Evolutionary conservation across 345 rosid species (phyloP).

Genomic region (Hibiscus tridactylites): DNA sequence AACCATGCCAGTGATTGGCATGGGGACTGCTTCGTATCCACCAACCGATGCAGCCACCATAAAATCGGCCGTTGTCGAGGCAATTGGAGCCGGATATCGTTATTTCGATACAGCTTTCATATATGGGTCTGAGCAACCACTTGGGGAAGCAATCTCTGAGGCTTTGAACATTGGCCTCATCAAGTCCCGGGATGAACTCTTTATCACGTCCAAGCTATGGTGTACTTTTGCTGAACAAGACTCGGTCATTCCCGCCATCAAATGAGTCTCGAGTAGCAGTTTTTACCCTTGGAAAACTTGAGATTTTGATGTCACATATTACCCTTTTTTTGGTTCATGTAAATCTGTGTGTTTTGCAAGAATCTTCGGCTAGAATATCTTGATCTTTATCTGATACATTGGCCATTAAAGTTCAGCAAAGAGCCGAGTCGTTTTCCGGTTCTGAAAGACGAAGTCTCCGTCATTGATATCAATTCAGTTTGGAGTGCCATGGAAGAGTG

Average conservation of each 20-base stretch:
- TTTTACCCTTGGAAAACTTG: no score
- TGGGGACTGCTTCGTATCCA: constrained; percentile 3
- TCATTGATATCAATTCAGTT: constrained; percentile 19
- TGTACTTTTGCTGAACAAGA: constrained; percentile 7
- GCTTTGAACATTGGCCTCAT: constrained; percentile 6
- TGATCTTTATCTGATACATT: constrained; percentile 37
- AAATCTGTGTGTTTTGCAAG: constrained; percentile 13
- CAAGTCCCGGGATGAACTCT: constrained; percentile 7
- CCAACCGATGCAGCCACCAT: not conserved
- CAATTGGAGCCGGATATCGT: not conserved
- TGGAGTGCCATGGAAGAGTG: constrained; percentile 37
- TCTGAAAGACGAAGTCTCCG: constrained; percentile 12
- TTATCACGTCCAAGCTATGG: constrained; percentile 7
- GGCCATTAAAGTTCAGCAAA: constrained; percentile 26
- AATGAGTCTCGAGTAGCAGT: not conserved
- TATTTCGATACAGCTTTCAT: constrained; percentile 1
- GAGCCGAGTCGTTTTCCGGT: not conserved
- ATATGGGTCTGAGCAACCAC: constrained; percentile 1
- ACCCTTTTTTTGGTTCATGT: not conserved
- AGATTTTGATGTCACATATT: not conserved
- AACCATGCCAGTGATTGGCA: constrained; percentile 6
- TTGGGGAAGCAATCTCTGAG: constrained; percentile 2
- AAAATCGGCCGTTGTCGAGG: not conserved
- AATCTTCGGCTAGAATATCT: constrained; percentile 31
- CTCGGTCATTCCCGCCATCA: constrained; percentile 2